Percentiles rank a stretch among this genome's conserved stretches.
Conservation (phyloP, 2,329 filamentous ascomycete species). For the Cladosporium sp. region DNA sequence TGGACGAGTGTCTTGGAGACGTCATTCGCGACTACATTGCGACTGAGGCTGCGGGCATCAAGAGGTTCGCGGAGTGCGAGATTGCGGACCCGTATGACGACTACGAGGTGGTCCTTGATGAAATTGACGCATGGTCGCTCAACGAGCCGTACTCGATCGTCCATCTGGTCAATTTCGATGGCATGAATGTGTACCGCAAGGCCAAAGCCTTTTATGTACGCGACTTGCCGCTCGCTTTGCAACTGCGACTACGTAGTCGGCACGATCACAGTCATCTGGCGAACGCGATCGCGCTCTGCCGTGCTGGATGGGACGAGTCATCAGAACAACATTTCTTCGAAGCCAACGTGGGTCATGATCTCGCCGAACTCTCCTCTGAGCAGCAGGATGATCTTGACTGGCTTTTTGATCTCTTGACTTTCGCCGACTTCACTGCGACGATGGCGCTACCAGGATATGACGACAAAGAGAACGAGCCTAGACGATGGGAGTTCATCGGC, state of each 20-base stretch:
- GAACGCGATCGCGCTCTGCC: constrained; percentile 12
- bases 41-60: background rate
- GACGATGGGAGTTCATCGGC: constrained; percentile 12
- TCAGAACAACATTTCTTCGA: constrained; percentile 22
- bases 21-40: background rate
- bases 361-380: background rate
- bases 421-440: background rate
- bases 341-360: constrained; percentile 17
- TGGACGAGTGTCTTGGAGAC: background rate
- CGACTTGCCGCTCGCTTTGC: constrained; percentile 14
- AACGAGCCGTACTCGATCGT: background rate
- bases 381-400: constrained; percentile 1
- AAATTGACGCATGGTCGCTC: background rate
- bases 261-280: background rate
- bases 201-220: constrained; percentile 16
- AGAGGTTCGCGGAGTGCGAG: constrained; percentile 21
- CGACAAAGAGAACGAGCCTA: background rate
- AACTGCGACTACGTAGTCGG: background rate
- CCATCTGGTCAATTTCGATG: constrained; percentile 16
- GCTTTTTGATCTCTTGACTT: background rate
- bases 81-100: constrained; percentile 18
- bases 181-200: constrained; percentile 8
- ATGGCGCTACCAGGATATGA: background rate
- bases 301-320: constrained; percentile 14
- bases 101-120: constrained; percentile 4